phyloP scores from a whole-genome alignment of 2,329 filamentous ascomycete genomes.

The Leptographium flavum region DNA sequence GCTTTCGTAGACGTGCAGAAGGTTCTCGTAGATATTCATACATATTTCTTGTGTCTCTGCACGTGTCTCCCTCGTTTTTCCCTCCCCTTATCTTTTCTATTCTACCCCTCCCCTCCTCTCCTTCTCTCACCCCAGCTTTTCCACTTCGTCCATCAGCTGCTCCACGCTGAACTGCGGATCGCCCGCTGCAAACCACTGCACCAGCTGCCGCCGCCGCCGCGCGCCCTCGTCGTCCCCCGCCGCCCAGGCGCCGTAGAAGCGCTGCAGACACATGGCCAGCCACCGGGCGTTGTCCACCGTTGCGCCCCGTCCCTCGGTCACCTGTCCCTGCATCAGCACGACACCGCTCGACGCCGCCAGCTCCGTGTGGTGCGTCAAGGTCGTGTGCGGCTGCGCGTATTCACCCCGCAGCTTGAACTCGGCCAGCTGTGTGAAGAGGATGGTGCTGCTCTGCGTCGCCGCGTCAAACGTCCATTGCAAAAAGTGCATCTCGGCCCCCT shows the following conservation, averaged over 20 bases:
- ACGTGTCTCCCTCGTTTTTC: too few relatives aligned
- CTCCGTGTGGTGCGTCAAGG: slow-evolving; percentile 82
- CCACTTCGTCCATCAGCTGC: slow-evolving; percentile 74
- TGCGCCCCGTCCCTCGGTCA: slow-evolving; percentile 64
- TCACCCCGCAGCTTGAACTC: slow-evolving; percentile 87
- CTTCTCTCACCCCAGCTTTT: slow-evolving; percentile 55
- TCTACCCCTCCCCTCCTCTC: too few relatives aligned
- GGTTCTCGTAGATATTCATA: too few relatives aligned
- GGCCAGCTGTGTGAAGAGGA: slow-evolving; percentile 87
- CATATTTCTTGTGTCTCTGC: too few relatives aligned
- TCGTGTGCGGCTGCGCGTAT: slow-evolving; percentile 84
- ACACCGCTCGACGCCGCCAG: slow-evolving; percentile 58
- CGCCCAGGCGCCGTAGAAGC: slow-evolving; percentile 68
- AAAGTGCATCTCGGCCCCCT: slow-evolving; percentile 85
- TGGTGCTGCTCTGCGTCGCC: slow-evolving; percentile 32
- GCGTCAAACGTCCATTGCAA: slow-evolving; percentile 86
- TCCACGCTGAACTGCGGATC: slow-evolving; percentile 72
- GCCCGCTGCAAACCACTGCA: slow-evolving; percentile 71
- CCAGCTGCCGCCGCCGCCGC: slow-evolving; percentile 50
- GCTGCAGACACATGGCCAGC: slow-evolving; percentile 83
- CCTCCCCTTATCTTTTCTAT: too few relatives aligned
- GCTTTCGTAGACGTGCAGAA: too few relatives aligned
- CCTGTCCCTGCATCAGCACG: slow-evolving; percentile 73
- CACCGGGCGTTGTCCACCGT: slow-evolving; percentile 72
- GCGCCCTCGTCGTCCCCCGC: slow-evolving; percentile 36